Evolutionary conservation across 306 rosid species (phyloP), one percentile per base, ranked within the genome.

Genomic region (Gastrolobium villosum): DNA sequence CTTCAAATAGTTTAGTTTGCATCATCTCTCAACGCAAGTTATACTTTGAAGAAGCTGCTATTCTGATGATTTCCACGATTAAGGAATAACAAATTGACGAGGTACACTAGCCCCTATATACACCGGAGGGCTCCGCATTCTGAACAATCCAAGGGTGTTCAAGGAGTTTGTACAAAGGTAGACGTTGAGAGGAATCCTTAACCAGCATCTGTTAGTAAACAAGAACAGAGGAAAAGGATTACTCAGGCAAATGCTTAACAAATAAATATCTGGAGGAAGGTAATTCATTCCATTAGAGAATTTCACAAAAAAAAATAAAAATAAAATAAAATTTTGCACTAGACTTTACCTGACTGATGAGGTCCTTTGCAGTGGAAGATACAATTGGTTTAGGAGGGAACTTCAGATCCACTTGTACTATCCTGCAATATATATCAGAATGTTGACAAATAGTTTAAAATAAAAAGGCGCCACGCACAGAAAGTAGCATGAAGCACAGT

Each of bases 71-170:
- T 55, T 72, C 60, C 71, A 52, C 20, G 2, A 60, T 64, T 49
- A 50, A 5, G 50, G 36, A n/a, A 57, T 66, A 74, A 20, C 46
- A 44, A 20, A 40, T 7, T 54, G 75, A 64, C 39, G 2, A 56
- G 72, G 76, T 63, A 48, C 31, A 48, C 71, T 87, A 95, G 72
- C 87, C 54, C 85, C 84, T 88, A 73, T 92, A 88, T 81, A 95
- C 80, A 79, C 99, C 97, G 20, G 98, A 86, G 28, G 98, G 96
- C 91, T 95, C 99, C 0, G 99, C 98, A 65, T 95, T 92, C 89
- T 95, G 99, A 76, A 95, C 86, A 81, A 92, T 91, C 99, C 99
- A 95, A 44, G 97, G 97, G 74, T 95, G 99, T 75, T 95, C 99
- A 34, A 95, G 91, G 60, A 95, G 91, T 83, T 95, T 95, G 89